These are phyloP conservation scores for Hemileia vastatrix DNA, from an alignment of 1,284 basidiomycete genomes.

Conservation along the genomic window DNA sequence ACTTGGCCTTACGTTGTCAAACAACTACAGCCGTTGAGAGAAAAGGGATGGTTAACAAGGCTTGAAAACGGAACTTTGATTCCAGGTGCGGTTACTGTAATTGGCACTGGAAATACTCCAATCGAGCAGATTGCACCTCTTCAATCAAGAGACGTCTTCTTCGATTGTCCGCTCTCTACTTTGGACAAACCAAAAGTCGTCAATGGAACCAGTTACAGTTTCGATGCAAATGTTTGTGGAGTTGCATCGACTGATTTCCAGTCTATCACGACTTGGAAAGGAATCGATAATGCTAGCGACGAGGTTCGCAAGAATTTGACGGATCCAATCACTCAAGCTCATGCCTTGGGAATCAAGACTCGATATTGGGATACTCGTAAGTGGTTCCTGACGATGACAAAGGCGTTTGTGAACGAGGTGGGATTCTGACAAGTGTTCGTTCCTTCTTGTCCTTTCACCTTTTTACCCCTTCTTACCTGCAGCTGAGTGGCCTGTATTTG, in stretches of 20 bases:
- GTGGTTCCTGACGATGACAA: neutral
- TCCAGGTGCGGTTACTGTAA: slow-evolving; percentile 25
- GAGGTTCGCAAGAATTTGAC: slow-evolving; percentile 13
- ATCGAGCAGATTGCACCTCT: slow-evolving; percentile 15
- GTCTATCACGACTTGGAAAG: slow-evolving; percentile 5
- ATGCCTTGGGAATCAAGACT: slow-evolving; percentile 19
- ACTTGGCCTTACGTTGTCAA: slow-evolving; percentile 21
- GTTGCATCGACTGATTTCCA: slow-evolving; percentile 23
- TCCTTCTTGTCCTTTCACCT: too few species aligned
- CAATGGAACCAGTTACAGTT: slow-evolving; percentile 22
- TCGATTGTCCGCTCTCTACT: slow-evolving; percentile 25
- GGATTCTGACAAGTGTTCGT: too few species aligned
- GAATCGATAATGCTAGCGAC: slow-evolving; percentile 21
- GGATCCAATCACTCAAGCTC: slow-evolving; percentile 23
- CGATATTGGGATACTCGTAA: slow-evolving; percentile 27
- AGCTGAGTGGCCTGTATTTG: slow-evolving; percentile 25
- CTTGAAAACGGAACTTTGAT: slow-evolving; percentile 26
- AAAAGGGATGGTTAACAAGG: slow-evolving; percentile 26
- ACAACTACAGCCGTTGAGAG: slow-evolving; percentile 23
- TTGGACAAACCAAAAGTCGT: slow-evolving; percentile 9
- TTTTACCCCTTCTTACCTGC: neutral
- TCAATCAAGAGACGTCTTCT: slow-evolving; percentile 25
- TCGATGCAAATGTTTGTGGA: slow-evolving; percentile 25
- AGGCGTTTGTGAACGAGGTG: too few species aligned
- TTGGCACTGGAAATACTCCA: slow-evolving; percentile 28